Percentiles rank a stretch among this genome's conserved stretches.
phyloP scores from a whole-genome alignment of 1,284 basidiomycete species.

The Trichosporon ovoides region DNA sequence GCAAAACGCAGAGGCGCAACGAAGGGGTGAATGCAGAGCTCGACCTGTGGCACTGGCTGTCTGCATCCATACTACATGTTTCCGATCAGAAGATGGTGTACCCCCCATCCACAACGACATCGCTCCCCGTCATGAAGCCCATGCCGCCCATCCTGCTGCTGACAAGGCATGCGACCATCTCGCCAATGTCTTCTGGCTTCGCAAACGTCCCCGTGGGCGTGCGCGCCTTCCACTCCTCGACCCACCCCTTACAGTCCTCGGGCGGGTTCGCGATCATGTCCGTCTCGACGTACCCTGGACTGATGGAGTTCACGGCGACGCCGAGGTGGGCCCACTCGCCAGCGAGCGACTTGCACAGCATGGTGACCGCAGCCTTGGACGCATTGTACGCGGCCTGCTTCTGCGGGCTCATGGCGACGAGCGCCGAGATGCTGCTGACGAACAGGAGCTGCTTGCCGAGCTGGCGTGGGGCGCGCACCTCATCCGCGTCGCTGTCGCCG shows the following conservation, averaged over 20 bases:
- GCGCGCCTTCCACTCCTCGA: slow-evolving; percentile 33
- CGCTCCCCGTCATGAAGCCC: slow-evolving; percentile 44
- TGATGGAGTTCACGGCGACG: slow-evolving; percentile 44
- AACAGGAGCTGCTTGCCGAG: slow-evolving; percentile 48
- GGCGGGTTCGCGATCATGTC: slow-evolving; percentile 47
- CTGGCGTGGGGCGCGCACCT: neutral
- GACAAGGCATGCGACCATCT: slow-evolving; percentile 37
- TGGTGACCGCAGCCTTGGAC: slow-evolving; percentile 44
- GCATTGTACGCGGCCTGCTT: slow-evolving; percentile 47
- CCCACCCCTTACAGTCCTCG: slow-evolving; percentile 25
- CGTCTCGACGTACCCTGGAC: slow-evolving; percentile 47
- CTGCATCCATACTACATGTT: neutral
- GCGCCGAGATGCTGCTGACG: slow-evolving; percentile 44
- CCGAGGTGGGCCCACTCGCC: slow-evolving; percentile 47
- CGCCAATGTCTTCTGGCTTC: slow-evolving; percentile 38
- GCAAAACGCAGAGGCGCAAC: too few species aligned
- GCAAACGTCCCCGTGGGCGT: slow-evolving; percentile 45
- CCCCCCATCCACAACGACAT: slow-evolving; percentile 47
- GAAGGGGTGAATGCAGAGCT: too few species aligned
- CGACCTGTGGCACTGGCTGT: neutral
- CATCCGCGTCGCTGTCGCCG: neutral
- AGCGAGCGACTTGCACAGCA: slow-evolving; percentile 44
- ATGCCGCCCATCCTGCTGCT: slow-evolving; percentile 28
- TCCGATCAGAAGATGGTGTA: slow-evolving; percentile 13
- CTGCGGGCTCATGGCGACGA: slow-evolving; percentile 48